A percentile compares a stretch with the other conserved stretches of the same genome.
These are phyloP conservation scores for Rhodotorula graminis DNA, from an alignment of 768 basidiomycete species.

Conservation along the genomic window DNA sequence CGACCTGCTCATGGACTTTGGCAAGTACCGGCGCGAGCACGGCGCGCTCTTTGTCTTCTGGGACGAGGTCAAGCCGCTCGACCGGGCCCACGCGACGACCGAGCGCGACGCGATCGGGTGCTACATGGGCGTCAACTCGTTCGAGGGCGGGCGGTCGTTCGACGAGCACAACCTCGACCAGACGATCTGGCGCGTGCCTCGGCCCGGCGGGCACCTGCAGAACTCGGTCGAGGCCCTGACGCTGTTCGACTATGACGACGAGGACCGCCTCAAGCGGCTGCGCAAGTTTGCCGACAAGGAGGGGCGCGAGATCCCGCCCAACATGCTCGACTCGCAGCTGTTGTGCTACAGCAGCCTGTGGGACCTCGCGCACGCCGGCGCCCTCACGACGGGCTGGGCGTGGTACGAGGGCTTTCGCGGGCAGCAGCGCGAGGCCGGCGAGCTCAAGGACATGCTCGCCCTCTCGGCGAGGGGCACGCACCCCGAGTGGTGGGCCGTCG, in stretches of 20 bases:
- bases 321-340: conserved; percentile 27
- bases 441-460: conserved; percentile 15
- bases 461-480: conserved; percentile 17
- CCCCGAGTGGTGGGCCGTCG: conserved; percentile 31
- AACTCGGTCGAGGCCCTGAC: conserved; percentile 16
- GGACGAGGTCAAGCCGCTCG: conserved; percentile 37
- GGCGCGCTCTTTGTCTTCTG: conserved; percentile 26
- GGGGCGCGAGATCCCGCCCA: conserved; percentile 8
- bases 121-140: conserved; percentile 27
- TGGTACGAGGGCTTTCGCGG: conserved; percentile 23
- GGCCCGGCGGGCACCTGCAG: background rate
- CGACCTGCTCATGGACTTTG: conserved; percentile 28
- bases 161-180: conserved; percentile 33
- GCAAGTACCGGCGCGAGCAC: conserved; percentile 25
- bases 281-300: conserved; percentile 8
- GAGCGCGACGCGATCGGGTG: conserved; percentile 23
- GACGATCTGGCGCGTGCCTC: conserved; percentile 21
- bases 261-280: conserved; percentile 7
- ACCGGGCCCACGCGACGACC: conserved; percentile 18
- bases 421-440: conserved; percentile 2
- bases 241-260: conserved; percentile 22
- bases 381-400: background rate
- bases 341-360: conserved; percentile 29
- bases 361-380: conserved; percentile 23
- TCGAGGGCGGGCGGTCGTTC: conserved; percentile 32